Evolutionary conservation across 371 early-diverging fungal genomes (phyloP).

Genomic region (Mucor sp.): DNA sequence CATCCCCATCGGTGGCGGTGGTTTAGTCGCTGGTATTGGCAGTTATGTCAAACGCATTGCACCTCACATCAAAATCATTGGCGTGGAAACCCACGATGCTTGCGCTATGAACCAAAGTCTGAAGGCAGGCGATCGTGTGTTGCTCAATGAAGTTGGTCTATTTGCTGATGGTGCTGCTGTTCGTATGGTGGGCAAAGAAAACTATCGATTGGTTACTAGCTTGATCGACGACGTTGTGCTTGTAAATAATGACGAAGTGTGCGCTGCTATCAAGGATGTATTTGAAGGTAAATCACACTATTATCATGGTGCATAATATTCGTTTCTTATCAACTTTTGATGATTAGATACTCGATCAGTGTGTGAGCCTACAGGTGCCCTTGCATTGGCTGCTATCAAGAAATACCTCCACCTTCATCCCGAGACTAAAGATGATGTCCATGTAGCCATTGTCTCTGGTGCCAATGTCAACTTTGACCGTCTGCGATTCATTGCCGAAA

Average conservation of each 20-base stretch:
- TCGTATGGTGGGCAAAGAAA: conserved; percentile 86
- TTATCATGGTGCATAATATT: not conserved
- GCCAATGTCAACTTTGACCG: conserved; percentile 99
- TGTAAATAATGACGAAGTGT: conserved; percentile 94
- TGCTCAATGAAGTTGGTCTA: conserved; percentile 83
- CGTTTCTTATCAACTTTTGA: not conserved
- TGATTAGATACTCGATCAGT: conserved; percentile 83
- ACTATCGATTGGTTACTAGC: conserved; percentile 71
- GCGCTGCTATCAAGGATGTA: conserved; percentile 97
- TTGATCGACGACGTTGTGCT: conserved; percentile 84
- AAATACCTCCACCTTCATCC: conserved; percentile 65
- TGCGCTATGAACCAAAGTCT: conserved; percentile 88
- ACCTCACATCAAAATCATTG: conserved; percentile 85
- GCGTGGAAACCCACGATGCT: conserved; percentile 91
- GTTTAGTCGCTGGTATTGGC: conserved; percentile 89
- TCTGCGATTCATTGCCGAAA: conserved; percentile 93
- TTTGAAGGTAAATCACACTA: conserved; percentile 69
- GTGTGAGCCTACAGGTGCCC: conserved; percentile 95
- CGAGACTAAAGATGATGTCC: conserved; percentile 49
- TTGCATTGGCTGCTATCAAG: conserved; percentile 88
- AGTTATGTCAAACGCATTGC: conserved; percentile 88
- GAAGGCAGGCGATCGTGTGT: conserved; percentile 58
- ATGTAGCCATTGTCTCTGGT: conserved; percentile 85
- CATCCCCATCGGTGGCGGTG: conserved; percentile 94
- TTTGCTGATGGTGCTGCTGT: conserved; percentile 98